A percentile compares a stretch with the other conserved stretches of the same genome.
Evolutionary conservation across 176 grass and related monocot species (phyloP).

Genomic region (Ensete glaucum): DNA sequence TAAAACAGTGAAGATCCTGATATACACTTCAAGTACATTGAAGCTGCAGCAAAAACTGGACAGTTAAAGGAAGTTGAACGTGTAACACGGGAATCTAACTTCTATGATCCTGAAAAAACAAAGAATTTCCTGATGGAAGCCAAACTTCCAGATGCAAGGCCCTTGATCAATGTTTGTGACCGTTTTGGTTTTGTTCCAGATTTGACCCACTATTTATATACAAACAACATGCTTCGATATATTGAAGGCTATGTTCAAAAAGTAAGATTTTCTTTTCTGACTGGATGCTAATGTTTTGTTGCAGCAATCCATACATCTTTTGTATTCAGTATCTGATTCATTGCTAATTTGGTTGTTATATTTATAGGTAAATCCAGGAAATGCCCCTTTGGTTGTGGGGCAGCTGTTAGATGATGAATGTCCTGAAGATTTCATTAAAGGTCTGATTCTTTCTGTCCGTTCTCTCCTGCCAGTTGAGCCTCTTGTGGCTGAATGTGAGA

Average conservation of each 20-base stretch:
- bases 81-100: constrained; percentile 96
- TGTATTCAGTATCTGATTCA: not conserved
- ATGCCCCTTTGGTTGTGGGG: constrained; percentile 85
- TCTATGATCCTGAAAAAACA: constrained; percentile 95
- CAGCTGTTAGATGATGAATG: constrained; percentile 92
- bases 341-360: constrained; percentile 13
- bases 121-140: constrained; percentile 98
- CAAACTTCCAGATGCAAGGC: constrained; percentile 87
- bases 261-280: constrained; percentile 33
- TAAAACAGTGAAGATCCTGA: constrained; percentile 76
- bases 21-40: constrained; percentile 96
- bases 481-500: constrained; percentile 89
- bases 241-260: constrained; percentile 99
- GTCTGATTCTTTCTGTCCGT: constrained; percentile 88
- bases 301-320: constrained; percentile 4
- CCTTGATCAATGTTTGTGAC: constrained; percentile 90
- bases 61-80: constrained; percentile 99
- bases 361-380: constrained; percentile 77
- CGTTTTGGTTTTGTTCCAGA: constrained; percentile 98
- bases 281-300: not conserved
- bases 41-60: constrained; percentile 89
- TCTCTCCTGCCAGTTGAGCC: constrained; percentile 90
- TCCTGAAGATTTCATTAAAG: constrained; percentile 99
- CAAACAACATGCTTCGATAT: constrained; percentile 90
- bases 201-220: constrained; percentile 90